phyloP scores from a whole-genome alignment of 495 filamentous ascomycete genomes.

The Penicillium desertorum region DNA sequence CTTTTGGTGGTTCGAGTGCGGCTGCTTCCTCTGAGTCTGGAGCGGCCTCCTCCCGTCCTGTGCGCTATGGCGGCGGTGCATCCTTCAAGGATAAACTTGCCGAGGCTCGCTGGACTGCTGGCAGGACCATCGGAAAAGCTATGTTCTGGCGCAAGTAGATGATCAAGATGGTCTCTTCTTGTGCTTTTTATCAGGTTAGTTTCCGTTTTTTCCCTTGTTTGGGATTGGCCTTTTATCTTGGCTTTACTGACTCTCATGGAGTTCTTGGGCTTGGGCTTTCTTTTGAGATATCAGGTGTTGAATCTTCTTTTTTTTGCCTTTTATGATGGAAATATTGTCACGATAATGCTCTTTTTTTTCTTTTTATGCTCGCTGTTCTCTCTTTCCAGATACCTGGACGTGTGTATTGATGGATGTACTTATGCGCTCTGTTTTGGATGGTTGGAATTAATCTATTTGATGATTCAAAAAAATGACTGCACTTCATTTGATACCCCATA shows the following conservation, averaged over 20 bases:
- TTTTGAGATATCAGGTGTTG: conserved; percentile 9
- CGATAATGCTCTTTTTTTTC: conserved; percentile 1
- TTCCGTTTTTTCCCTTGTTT: conserved; percentile 1
- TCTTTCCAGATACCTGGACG: neutral
- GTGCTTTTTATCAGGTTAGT: conserved; percentile 3
- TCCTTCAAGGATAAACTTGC: conserved; percentile 40
- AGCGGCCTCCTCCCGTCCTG: conserved; percentile 22
- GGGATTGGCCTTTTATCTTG: neutral
- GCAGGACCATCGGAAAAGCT: conserved; percentile 37
- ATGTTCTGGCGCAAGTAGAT: conserved; percentile 50
- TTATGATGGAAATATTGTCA: conserved; percentile 14
- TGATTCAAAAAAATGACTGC: neutral
- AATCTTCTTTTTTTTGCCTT: conserved; percentile 9
- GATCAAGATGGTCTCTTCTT: conserved; percentile 5
- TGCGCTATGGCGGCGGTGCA: conserved; percentile 37
- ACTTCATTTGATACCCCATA: neutral
- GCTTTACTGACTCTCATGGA: neutral
- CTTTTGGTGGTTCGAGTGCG: conserved; percentile 26
- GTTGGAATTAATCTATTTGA: conserved; percentile 4
- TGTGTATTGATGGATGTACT: conserved; percentile 11
- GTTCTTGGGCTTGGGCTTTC: conserved; percentile 9
- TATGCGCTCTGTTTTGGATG: neutral
- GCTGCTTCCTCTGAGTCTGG: conserved; percentile 30
- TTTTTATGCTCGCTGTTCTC: neutral
- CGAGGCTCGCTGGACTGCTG: conserved; percentile 40